Evolutionary conservation across 2,329 filamentous ascomycete genomes (phyloP).

Genomic region (Alternaria dauci): DNA sequence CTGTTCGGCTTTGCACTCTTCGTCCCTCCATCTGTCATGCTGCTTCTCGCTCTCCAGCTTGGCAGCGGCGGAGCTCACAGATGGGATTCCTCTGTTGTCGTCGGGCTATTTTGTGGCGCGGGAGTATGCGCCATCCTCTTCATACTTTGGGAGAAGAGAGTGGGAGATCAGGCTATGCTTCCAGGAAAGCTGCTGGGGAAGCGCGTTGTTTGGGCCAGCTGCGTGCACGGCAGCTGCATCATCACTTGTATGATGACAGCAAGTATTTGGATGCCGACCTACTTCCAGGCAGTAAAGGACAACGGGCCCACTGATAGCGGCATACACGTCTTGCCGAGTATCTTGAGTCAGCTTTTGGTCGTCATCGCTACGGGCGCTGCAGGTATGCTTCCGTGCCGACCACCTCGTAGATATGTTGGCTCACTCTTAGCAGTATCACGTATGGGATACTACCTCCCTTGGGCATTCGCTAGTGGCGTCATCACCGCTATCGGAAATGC

Average conservation of each 20-base stretch:
- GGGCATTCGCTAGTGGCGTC: constrained; percentile 36
- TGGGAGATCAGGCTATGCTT: constrained; percentile 51
- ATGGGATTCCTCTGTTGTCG: constrained; percentile 47
- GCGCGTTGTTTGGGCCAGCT: constrained; percentile 43
- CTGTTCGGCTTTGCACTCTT: constrained; percentile 49
- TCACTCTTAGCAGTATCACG: constrained; percentile 24
- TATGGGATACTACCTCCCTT: constrained; percentile 42
- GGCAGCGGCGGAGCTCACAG: constrained; percentile 45
- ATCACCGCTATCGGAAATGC: constrained; percentile 53
- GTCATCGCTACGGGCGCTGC: constrained; percentile 28
- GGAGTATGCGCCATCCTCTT: constrained; percentile 43
- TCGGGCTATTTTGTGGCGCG: constrained; percentile 48
- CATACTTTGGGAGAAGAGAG: constrained; percentile 46
- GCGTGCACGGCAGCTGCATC: constrained; percentile 16
- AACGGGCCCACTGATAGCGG: constrained; percentile 51
- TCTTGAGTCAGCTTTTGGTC: constrained; percentile 35
- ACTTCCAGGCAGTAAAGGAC: constrained; percentile 53
- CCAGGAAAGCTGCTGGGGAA: constrained; percentile 46
- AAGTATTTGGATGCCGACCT: constrained; percentile 44
- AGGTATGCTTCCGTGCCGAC: constrained; percentile 15
- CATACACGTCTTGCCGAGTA: constrained; percentile 51
- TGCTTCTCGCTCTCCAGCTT: constrained; percentile 52
- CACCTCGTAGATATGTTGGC: background rate
- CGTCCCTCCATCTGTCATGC: constrained; percentile 44
- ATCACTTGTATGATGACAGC: constrained; percentile 23